Conservation (phyloP, 75 land plant species). For the Picea sitchensis region DNA sequence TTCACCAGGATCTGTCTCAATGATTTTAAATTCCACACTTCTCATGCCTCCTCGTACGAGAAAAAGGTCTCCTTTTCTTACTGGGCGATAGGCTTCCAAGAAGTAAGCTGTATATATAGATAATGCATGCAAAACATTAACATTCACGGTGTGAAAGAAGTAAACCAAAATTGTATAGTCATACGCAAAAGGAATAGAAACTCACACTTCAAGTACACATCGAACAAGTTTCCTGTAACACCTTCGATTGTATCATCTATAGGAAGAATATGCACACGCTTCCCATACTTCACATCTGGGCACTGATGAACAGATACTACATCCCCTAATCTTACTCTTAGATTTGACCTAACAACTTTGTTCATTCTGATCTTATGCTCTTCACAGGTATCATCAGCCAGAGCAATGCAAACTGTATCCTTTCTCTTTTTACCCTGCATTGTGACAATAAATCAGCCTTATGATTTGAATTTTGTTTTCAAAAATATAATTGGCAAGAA, state of each 20-base stretch:
- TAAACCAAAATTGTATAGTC: not conserved
- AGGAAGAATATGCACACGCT: conserved; percentile 76
- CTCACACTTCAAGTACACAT: conserved; percentile 69
- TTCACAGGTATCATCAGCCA: conserved; percentile 82
- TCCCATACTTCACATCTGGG: conserved; percentile 83
- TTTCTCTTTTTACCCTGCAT: conserved; percentile 81
- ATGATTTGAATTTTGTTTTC: conserved; percentile 5
- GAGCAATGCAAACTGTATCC: conserved; percentile 82
- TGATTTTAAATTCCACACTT: conserved; percentile 42
- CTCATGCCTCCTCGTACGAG: conserved; percentile 41
- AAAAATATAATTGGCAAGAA: not conserved
- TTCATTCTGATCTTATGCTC: conserved; percentile 89
- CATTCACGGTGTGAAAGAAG: not conserved
- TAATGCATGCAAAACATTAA: not conserved
- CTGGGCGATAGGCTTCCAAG: conserved; percentile 42
- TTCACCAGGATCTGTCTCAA: conserved; percentile 39
- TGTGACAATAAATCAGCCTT: not conserved
- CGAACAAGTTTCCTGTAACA: conserved; percentile 75
- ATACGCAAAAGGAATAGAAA: not conserved
- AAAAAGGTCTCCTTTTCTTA: conserved; percentile 33
- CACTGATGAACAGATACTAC: conserved; percentile 88
- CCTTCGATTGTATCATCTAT: conserved; percentile 81
- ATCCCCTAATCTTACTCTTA: conserved; percentile 82
- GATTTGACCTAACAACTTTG: conserved; percentile 74
- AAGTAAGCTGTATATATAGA: conserved; percentile 27